phyloP scores from a whole-genome alignment of 352 stramenopile genomes.

The Achlya hypogyna region DNA sequence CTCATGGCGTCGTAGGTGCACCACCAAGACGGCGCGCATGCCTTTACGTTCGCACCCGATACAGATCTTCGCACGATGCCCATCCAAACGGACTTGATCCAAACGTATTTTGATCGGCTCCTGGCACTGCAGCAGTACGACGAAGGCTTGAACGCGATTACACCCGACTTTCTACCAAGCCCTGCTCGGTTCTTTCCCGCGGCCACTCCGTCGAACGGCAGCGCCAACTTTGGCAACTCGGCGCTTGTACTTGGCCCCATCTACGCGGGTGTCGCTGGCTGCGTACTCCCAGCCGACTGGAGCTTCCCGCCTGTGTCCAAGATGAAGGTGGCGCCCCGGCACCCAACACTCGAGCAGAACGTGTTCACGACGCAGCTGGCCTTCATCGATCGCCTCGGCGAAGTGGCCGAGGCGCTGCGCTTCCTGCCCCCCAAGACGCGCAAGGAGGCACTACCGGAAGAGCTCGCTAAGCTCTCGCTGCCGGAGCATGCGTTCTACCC shows the following conservation, averaged over 20 bases:
- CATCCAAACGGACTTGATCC: conserved; percentile 49
- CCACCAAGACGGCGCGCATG: conserved; percentile 32
- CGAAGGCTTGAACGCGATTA: background rate
- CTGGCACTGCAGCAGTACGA: conserved; percentile 32
- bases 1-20: conserved; percentile 47
- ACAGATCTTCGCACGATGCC: conserved; percentile 53
- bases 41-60: conserved; percentile 36
- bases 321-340: background rate
- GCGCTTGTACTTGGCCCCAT: background rate
- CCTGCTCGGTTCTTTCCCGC: background rate
- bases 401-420: conserved; percentile 63
- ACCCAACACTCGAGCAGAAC: conserved; percentile 21
- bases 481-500: conserved; percentile 57
- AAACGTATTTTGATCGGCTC: conserved; percentile 53
- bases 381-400: conserved; percentile 65
- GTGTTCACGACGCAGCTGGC: conserved; percentile 61
- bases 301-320: background rate
- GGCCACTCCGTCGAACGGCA: background rate
- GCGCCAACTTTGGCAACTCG: background rate
- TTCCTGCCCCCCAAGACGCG: conserved; percentile 43
- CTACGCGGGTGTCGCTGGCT: background rate
- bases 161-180: background rate
- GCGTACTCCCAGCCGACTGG: background rate
- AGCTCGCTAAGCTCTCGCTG: conserved; percentile 49
- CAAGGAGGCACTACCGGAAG: conserved; percentile 44